Evolutionary conservation across 768 basidiomycete genomes (phyloP), one percentile per base, ranked within the genome.

Genomic region (Polyporus arcularius): DNA sequence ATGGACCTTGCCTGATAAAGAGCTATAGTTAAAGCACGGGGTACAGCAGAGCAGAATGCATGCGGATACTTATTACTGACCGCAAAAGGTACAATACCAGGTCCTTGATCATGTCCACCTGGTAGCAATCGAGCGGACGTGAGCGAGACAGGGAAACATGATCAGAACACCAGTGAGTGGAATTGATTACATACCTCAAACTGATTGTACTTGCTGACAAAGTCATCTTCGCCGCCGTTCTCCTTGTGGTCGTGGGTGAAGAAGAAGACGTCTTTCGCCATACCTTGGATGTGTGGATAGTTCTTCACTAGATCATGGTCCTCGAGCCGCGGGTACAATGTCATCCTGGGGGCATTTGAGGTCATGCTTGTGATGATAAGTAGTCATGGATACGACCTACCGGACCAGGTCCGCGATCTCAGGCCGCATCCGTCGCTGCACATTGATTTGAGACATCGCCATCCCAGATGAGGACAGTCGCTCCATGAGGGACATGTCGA

Each of bases 361-460:
- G 21, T 26, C 21, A 26, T 26, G 21, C 21, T 26, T 26, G 21
- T 26, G 21, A 26, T 26, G 21, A 26, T 26, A 26, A 26, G 21
- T 9, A 16, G 21, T 16, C 2, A 31, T 4, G 7, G 39, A 41
- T 21, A 55, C 72, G 21, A 26, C 21, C 16, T 58, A 83, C 86
- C 86, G 71, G 59, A 87, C 81, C 6, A 90, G 73, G 38, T 80
- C 77, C 0, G 89, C 86, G 45, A 92, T 90, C 4, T 71, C 66
- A 0, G 90, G 90, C 5, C 88, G 78, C 91, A 92, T 92, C 14
- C 91, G 79, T 1, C 90, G 76, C 68, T 92, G 90, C 0, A 89
- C 82, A 65, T 87, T 79, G 12, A 92, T 84, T 39, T 79, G 80
- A 1, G 88, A 87, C 89, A 92, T 90, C 0, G 78, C 72, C 32